Evolutionary conservation across 257 asterid genomes (phyloP), one percentile per base, ranked within the genome.

Genomic region (Solanum pimpinellifolium): DNA sequence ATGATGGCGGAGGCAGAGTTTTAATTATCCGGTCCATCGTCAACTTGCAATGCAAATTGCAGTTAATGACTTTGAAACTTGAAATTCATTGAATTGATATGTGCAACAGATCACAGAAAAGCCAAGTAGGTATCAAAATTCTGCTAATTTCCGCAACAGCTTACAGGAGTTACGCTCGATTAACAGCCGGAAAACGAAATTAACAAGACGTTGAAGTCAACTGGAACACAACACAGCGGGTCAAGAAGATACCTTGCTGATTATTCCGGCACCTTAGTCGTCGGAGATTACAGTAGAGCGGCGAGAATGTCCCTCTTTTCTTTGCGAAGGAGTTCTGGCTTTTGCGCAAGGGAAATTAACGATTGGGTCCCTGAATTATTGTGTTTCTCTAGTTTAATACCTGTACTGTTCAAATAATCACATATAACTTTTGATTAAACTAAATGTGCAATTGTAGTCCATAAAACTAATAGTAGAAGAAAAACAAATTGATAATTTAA

Each of bases 1-100:
- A 94, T 37, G 95, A 62, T 83, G 88, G 88, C 70, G 95, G 92
- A 47, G 98, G 99, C 37, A 96, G 89, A 25, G 91, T 88, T 31
- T 91, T 91, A 90, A 88, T 52, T 68, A 70, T 21, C 47, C 90
- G 87, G 72, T 86, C 74, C 88, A 46, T 85, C 88, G 31, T 13
- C 52, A 75, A 39, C 21, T 42, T n/a, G 83, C 60, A 8, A 77
- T 77, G 23, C 11, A 15, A 15, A 44, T 33, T 44, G 65, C 39
- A 77, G 60, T 44, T 77, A 77, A 44, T 25, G n/a, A 6, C 41
- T 44, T 25, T 9, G 29, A 35, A 41, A 37, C 47, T 73, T 73
- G 80, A 35, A 72, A 73, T 73, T 9, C 27, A 73, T 73, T 73
- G 80, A 73, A 35, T 33, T 73, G 15, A 73, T 39, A 74, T 35